These are phyloP conservation scores for Komagataella pseudopastoris DNA, from an alignment of 805 yeast species.

Conservation along the genomic window DNA sequence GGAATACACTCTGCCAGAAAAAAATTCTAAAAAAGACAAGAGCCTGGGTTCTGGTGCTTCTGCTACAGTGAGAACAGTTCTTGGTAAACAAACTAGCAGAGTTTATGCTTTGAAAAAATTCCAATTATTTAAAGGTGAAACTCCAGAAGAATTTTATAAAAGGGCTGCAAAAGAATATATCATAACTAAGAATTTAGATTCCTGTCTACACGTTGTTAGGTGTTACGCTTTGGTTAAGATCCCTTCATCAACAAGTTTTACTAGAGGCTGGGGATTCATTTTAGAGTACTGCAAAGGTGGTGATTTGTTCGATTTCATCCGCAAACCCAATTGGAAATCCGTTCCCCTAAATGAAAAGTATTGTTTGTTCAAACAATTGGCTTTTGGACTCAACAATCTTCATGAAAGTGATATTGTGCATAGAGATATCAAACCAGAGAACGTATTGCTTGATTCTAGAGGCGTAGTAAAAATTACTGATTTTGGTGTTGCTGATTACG, in stretches of 20 bases:
- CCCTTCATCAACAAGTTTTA: conserved; percentile 37
- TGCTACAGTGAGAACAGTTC: conserved; percentile 47
- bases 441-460: conserved; percentile 50
- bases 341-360: conserved; percentile 37
- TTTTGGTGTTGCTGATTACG: conserved; percentile 79
- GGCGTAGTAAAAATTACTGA: conserved; percentile 72
- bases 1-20: conserved; percentile 35
- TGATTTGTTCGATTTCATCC: conserved; percentile 49
- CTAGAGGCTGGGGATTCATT: conserved; percentile 75
- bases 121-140: conserved; percentile 46
- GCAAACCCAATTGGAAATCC: conserved; percentile 48
- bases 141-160: conserved; percentile 57
- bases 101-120: conserved; percentile 64
- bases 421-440: conserved; percentile 91
- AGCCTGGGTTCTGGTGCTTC: conserved; percentile 68
- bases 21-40: conserved; percentile 22
- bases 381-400: conserved; percentile 50
- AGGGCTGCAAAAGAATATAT: conserved; percentile 61
- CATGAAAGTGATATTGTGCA: conserved; percentile 79
- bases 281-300: conserved; percentile 49
- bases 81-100: conserved; percentile 22
- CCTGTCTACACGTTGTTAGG: conserved; percentile 50
- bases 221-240: conserved; percentile 44
- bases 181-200: conserved; percentile 41
- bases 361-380: conserved; percentile 65